A percentile compares a stretch with the other conserved stretches of the same genome.
Conservation (phyloP, 139 green algal species). For the Chlorella ohadii region DNA sequence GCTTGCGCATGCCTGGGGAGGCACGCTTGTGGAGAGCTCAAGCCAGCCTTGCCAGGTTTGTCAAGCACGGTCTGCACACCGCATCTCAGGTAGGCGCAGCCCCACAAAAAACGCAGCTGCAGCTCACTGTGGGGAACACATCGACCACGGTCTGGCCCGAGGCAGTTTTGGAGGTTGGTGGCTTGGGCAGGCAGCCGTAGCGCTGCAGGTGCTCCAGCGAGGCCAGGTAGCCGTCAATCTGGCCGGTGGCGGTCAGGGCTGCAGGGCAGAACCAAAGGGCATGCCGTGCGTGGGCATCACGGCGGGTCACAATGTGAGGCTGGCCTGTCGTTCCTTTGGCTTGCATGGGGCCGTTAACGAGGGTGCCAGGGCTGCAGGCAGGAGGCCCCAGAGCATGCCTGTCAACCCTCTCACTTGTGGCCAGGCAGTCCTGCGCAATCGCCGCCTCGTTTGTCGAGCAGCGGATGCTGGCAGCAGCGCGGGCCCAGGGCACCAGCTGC, state of each 20-base stretch:
- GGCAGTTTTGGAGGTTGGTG: not conserved
- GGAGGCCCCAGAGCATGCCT: too few relatives aligned
- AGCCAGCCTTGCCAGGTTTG: too few relatives aligned
- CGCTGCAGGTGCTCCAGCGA: conserved; percentile 2
- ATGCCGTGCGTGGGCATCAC: too few relatives aligned
- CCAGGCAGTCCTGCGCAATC: not conserved
- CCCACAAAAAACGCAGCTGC: not conserved
- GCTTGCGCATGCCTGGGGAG: too few relatives aligned
- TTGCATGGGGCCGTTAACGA: too few relatives aligned
- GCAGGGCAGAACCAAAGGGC: not conserved
- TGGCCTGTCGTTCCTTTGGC: too few relatives aligned
- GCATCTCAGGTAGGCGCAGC: too few relatives aligned
- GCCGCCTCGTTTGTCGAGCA: not conserved
- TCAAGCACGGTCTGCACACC: too few relatives aligned
- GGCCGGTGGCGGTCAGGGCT: not conserved
- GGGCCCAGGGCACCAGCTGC: conserved; percentile 24
- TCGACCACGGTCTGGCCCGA: conserved; percentile 13
- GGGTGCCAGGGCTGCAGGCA: too few relatives aligned
- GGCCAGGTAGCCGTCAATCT: conserved; percentile 17
- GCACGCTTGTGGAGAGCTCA: too few relatives aligned
- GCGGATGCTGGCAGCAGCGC: conserved; percentile 7
- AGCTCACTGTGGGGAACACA: not conserved
- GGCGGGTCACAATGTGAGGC: too few relatives aligned
- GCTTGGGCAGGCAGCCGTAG: conserved; percentile 2
- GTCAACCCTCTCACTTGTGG: not conserved